Percentiles rank a stretch among this genome's conserved stretches.
Evolutionary conservation across 2,329 filamentous ascomycete genomes (phyloP).

Genomic region (Cercospora zeae-maydis): DNA sequence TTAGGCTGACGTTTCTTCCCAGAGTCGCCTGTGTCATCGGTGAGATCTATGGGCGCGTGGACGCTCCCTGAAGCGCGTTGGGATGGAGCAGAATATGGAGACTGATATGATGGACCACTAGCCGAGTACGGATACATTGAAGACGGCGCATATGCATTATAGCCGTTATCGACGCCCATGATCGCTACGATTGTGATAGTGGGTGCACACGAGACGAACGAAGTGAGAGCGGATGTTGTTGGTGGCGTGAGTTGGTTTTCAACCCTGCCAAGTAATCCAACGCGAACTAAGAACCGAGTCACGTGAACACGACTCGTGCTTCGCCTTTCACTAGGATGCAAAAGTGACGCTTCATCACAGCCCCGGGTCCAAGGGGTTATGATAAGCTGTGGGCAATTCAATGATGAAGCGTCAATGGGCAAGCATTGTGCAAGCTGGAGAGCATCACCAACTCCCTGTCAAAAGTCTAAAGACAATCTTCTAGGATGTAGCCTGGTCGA

Average conservation of each 20-base stretch:
- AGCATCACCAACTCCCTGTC: no score
- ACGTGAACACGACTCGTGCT: not conserved
- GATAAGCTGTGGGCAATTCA: no score
- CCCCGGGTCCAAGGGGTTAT: no score
- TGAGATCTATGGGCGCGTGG: conserved; percentile 9
- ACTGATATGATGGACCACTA: not conserved
- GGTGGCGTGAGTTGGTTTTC: not conserved
- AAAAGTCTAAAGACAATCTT: no score
- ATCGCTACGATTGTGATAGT: not conserved
- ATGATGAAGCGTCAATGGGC: no score
- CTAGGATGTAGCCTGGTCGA: no score
- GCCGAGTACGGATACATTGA: not conserved
- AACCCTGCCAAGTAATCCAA: not conserved
- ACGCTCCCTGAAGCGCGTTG: not conserved
- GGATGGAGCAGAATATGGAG: not conserved
- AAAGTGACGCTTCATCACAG: no score
- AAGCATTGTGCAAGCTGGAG: no score
- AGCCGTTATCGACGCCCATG: not conserved
- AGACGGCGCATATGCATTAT: not conserved
- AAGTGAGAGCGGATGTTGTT: not conserved
- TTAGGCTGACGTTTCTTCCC: not conserved
- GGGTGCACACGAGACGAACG: not conserved
- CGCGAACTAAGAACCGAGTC: not conserved
- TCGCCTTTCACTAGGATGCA: no score
- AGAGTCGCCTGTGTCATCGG: not conserved